A percentile compares a stretch with the other conserved stretches of the same genome.
phyloP scores from a whole-genome alignment of 1,139 yeast genomes.

The Debaryomyces subglobosus region DNA sequence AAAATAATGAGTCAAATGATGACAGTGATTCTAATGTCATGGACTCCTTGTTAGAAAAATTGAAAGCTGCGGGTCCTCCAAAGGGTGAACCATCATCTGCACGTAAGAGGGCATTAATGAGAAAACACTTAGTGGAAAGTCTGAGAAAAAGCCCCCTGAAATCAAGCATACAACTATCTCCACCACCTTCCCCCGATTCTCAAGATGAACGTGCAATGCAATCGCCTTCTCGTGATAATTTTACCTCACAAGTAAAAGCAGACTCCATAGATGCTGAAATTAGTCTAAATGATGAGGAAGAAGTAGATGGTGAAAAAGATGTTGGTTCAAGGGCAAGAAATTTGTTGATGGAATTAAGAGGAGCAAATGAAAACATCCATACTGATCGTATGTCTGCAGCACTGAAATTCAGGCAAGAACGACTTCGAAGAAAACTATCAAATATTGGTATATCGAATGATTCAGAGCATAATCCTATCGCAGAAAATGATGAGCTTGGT shows the following conservation, averaged over 20 bases:
- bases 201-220: constrained; percentile 18
- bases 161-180: constrained; percentile 13
- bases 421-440: constrained; percentile 25
- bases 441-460: constrained; percentile 13
- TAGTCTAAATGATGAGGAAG: constrained; percentile 10
- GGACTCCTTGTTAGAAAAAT: constrained; percentile 72
- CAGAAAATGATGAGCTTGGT: constrained; percentile 6
- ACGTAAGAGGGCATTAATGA: constrained; percentile 76
- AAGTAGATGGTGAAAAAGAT: constrained; percentile 35
- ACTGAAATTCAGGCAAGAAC: constrained; percentile 41
- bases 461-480: constrained; percentile 7
- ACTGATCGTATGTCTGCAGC: constrained; percentile 33
- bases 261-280: constrained; percentile 11
- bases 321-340: constrained; percentile 64
- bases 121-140: constrained; percentile 56
- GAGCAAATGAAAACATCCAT: constrained; percentile 27
- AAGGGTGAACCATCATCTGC: constrained; percentile 81
- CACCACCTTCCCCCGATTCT: constrained; percentile 18
- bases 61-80: constrained; percentile 73
- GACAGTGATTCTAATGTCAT: constrained; percentile 57
- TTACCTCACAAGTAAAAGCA: constrained; percentile 10
- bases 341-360: constrained; percentile 59
- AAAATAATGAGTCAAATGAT: constrained; percentile 22
- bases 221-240: constrained; percentile 14
- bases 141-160: constrained; percentile 23